These are phyloP conservation scores for Plasmodium billcollinsi DNA, from an alignment of 169 alveolate species.

Conservation along the genomic window DNA sequence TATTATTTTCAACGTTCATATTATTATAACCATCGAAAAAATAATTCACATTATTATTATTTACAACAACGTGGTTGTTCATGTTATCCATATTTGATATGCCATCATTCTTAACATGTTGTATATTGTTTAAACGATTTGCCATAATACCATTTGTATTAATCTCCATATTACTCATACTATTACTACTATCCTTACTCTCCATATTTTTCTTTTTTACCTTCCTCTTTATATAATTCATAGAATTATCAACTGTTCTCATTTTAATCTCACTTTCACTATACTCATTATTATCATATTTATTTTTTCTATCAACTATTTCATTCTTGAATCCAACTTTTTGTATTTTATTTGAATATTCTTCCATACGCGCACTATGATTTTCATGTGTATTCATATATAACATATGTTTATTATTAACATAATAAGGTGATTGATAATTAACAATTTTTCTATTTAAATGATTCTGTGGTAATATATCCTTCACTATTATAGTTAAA, in stretches of 20 bases:
- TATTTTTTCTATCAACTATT: not conserved
- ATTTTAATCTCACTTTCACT: conserved; percentile 4
- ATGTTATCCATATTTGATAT: not conserved
- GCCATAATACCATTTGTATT: no score
- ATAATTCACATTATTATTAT: not conserved
- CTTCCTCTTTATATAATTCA: conserved; percentile 12
- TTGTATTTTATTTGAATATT: conserved; percentile 15
- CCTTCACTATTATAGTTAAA: conserved; percentile 3
- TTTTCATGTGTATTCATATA: not conserved
- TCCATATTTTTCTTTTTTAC: conserved; percentile 13
- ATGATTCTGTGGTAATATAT: not conserved
- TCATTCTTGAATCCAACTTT: conserved; percentile 3
- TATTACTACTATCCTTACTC: not conserved
- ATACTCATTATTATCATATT: conserved; percentile 3
- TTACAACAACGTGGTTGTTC: not conserved
- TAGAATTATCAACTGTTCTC: not conserved
- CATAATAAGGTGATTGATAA: not conserved
- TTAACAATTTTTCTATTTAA: not conserved
- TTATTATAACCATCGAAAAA: conserved; percentile 5
- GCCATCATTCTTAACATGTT: no score
- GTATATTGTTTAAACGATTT: no score
- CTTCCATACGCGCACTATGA: not conserved
- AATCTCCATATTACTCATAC: no score
- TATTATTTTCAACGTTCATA: not conserved
- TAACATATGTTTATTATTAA: not conserved